phyloP scores from a whole-genome alignment of 345 rosid species.

The Orychophragmus violaceus region DNA sequence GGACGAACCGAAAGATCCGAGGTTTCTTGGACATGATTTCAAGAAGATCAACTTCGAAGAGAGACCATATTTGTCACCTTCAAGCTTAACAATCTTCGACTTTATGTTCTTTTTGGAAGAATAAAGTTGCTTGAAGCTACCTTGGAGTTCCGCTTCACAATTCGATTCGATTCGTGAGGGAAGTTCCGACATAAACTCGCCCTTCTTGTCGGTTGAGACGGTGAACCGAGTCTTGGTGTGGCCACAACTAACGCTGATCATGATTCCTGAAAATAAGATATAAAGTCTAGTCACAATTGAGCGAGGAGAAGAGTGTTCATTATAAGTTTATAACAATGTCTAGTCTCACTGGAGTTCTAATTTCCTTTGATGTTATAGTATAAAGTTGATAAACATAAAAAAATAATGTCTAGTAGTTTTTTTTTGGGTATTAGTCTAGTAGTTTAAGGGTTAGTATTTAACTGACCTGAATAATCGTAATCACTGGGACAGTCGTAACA shows the following conservation, averaged over 20 bases:
- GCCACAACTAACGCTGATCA: conserved; percentile 55
- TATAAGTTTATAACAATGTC: neutral
- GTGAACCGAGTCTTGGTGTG: conserved; percentile 33
- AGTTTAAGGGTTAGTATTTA: neutral
- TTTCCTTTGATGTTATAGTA: neutral
- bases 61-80: conserved; percentile 34
- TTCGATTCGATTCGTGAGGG: conserved; percentile 23
- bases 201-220: conserved; percentile 38
- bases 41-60: conserved; percentile 59
- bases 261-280: conserved; percentile 39
- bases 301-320: neutral
- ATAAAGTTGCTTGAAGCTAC: conserved; percentile 53
- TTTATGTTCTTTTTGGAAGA: conserved; percentile 34
- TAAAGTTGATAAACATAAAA: no score
- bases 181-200: conserved; percentile 50
- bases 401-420: no score
- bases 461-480: conserved; percentile 55
- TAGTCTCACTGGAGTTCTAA: neutral
- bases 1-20: conserved; percentile 38
- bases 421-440: no score
- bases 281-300: neutral
- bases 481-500: conserved; percentile 51
- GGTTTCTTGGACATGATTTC: conserved; percentile 35
- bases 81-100: conserved; percentile 40
- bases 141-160: conserved; percentile 55